phyloP scores from a whole-genome alignment of 768 basidiomycete species.

The Panaeolus cyanescens region DNA sequence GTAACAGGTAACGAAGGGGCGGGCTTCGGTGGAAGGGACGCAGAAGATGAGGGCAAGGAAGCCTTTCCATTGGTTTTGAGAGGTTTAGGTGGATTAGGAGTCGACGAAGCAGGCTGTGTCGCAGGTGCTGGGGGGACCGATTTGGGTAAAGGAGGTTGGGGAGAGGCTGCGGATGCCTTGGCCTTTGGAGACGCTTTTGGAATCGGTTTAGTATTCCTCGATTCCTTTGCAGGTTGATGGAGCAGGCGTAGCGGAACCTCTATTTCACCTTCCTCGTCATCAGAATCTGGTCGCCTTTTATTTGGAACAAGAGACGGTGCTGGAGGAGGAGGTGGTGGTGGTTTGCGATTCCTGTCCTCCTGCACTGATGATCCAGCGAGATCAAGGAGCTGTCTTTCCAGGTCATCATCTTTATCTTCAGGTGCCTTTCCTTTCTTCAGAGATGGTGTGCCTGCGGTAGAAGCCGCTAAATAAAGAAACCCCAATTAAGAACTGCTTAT shows the following conservation, averaged over 20 bases:
- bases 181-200: constrained; percentile 10
- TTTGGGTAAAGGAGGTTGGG: constrained; percentile 28
- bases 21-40: constrained; percentile 22
- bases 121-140: constrained; percentile 25
- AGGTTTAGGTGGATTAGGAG: constrained; percentile 36
- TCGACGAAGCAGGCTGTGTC: constrained; percentile 21
- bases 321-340: background rate
- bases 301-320: background rate
- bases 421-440: constrained; percentile 18
- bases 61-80: constrained; percentile 15
- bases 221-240: background rate
- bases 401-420: constrained; percentile 44
- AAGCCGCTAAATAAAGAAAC: constrained; percentile 11
- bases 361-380: constrained; percentile 1
- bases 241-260: constrained; percentile 9
- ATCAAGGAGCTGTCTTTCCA: constrained; percentile 39
- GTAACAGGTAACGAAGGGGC: constrained; percentile 15
- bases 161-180: constrained; percentile 26
- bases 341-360: constrained; percentile 8
- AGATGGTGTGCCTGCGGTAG: constrained; percentile 9
- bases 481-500: constrained; percentile 5
- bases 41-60: background rate
- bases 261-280: constrained; percentile 40
- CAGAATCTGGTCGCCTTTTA: constrained; percentile 11
- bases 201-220: background rate